Evolutionary conservation across 148 eudicot species (phyloP).

Genomic region (Heliosperma pusillum): DNA sequence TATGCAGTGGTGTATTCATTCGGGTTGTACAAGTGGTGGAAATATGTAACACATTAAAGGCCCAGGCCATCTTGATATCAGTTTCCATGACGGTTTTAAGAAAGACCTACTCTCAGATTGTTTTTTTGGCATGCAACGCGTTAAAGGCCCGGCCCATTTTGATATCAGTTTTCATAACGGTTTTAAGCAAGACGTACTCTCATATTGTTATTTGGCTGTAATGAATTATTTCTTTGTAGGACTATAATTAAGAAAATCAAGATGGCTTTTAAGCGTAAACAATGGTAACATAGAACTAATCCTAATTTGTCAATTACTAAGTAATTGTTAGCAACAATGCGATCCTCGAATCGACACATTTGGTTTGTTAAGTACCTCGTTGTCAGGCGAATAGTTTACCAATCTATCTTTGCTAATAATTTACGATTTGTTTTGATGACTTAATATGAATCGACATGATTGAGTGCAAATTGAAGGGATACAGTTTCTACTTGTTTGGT

Average conservation of each 20-base stretch:
- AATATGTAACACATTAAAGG: slow-evolving; percentile 39
- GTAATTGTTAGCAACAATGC: neutral
- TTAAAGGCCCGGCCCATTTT: slow-evolving; percentile 18
- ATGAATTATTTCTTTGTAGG: neutral
- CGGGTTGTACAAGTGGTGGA: slow-evolving; percentile 79
- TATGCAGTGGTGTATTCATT: slow-evolving; percentile 50
- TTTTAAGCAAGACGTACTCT: too few relatives aligned
- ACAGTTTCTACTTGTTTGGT: too few relatives aligned
- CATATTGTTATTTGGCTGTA: neutral
- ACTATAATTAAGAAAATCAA: neutral
- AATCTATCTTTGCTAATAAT: neutral
- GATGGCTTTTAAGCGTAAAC: too few relatives aligned
- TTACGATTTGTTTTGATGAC: too few relatives aligned
- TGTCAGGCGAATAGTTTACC: too few relatives aligned
- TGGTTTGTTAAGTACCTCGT: neutral
- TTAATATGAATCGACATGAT: too few relatives aligned
- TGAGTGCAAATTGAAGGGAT: too few relatives aligned
- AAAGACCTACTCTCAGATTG: too few relatives aligned
- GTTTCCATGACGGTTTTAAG: neutral
- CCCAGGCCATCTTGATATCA: neutral
- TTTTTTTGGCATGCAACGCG: slow-evolving; percentile 28
- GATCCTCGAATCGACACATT: neutral
- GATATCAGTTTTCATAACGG: too few relatives aligned
- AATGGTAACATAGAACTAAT: too few relatives aligned
- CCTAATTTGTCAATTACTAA: too few relatives aligned